Base-by-base conservation (phyloP, 441 rosid genomes). In the Francoa sonchifolia region DNA sequence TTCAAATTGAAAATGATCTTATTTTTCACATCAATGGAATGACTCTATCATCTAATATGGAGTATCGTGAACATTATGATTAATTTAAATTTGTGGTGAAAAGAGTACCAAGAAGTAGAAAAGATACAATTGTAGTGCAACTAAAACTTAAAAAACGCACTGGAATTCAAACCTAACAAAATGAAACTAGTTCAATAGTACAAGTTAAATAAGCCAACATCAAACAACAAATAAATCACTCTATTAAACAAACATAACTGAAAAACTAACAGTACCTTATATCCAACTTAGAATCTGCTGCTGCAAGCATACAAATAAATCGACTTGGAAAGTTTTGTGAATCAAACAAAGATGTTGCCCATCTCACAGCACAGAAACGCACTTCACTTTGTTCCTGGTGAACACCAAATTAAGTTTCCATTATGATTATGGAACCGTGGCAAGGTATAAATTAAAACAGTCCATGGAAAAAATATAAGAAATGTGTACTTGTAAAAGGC, bases 321-420 rank as follows among this genome's bases (percentile, higher is more conserved):
- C 93, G 78, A 75, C 94, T 82, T 42, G 98, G 93, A 58, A 94
- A 85, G 61, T 90, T 93, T 43, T 82, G 72, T 53, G 76, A 65
- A 62, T 72, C 68, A 68, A 74, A 90, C 58, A 90, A 63, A 35
- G 81, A 68, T 33, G 90, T 80, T 2, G 93, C 87, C 98, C 96
- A 90, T 57, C 95, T 76, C 64, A 85, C 67, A 33, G 90, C 93
- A 68, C 95, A 85, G 54, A 90, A 90, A 40, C 98, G 88, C 10
- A 72, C 93, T 80, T 90, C 98, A 69, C 68, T 75, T 82, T 79
- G 77, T 46, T 86, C 96, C 98, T 90, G 73, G 27, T 58, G 42
- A 40, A 48, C 54, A 65, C 35, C 30, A 40, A 13, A 35, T 44
- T 40, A 47, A 32, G 31, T 21, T 49, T 51, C 38, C 36, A 53